Conservation (phyloP, 306 rosid species). For the Styphnolobium japonicum region DNA sequence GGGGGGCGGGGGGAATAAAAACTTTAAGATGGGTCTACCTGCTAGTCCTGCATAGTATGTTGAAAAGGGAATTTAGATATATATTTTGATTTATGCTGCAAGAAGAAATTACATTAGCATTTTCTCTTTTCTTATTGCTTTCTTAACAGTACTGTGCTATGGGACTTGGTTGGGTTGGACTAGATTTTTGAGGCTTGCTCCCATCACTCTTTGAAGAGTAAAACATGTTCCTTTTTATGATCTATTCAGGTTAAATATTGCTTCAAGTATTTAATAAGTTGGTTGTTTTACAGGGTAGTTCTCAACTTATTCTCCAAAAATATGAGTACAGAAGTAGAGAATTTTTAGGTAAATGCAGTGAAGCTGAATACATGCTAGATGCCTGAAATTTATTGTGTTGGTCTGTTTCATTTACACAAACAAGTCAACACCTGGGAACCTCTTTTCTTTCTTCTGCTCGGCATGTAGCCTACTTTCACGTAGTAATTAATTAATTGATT, state of each 20-base stretch:
- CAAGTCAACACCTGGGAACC: slow-evolving; percentile 7
- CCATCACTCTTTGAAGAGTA: slow-evolving; percentile 98
- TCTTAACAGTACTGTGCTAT: slow-evolving; percentile 87
- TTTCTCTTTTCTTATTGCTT: slow-evolving; percentile 26
- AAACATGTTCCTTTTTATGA: slow-evolving; percentile 19
- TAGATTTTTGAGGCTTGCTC: slow-evolving; percentile 93
- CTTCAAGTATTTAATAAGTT: slow-evolving; percentile 13
- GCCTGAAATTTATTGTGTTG: slow-evolving; percentile 15
- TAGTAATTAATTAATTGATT: slow-evolving; percentile 14
- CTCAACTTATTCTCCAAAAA: slow-evolving; percentile 87
- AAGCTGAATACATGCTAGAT: slow-evolving; percentile 6
- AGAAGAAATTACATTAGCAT: slow-evolving; percentile 25
- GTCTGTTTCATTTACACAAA: neutral
- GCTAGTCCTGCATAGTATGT: slow-evolving; percentile 5
- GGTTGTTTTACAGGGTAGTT: slow-evolving; percentile 73
- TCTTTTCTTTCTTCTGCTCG: slow-evolving; percentile 18
- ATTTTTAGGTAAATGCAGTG: slow-evolving; percentile 78
- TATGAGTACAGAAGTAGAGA: slow-evolving; percentile 86
- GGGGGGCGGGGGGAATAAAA: no score
- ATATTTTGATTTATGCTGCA: neutral
- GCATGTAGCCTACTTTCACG: neutral
- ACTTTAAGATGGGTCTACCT: neutral
- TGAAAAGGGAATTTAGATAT: neutral
- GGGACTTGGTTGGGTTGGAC: slow-evolving; percentile 99
- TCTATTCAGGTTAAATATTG: neutral